Base-by-base conservation (phyloP, 192 early-diverging fungal genomes). In the Oehlia diaphana region DNA sequence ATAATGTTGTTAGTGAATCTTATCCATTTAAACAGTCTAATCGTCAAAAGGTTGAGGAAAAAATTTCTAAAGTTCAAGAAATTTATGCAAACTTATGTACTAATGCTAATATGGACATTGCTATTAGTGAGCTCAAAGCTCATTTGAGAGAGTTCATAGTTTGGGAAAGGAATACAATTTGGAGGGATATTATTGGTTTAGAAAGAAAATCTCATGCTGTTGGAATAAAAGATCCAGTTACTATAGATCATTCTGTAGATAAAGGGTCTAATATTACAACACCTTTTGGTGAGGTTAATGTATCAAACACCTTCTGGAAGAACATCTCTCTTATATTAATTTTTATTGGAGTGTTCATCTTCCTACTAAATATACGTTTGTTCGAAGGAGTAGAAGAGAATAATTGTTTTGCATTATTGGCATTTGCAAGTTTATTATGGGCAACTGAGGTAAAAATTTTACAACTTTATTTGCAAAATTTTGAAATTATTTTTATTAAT, bases 111-210 rank as follows among this genome's bases (percentile, higher is more conserved):
- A 66, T 90, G 16, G 91, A 91, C 28, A 80, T 88, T 31, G 95
- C 96, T 9, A 85, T 89, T 37, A 83, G 83, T 2, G 94, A 95
- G 73, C 92, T 99, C 42, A 92, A 93, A 75, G 84, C 87, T 28
- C 90, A 94, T 82, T 85, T 97, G 81, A 90, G 96, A 72, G 96
- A 97, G 82, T 92, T 94, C 61, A 92, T 99, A 80, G 94, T 95
- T 5, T 97, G 94, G 93, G 96, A 99, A 84, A 92, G 97, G 81
- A 99, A 97, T 85, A 99, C 97, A 0, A 92, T 99, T 31, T 99
- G 97, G 97, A 88, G 95, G 78, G 97, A 99, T 82, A 96, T 99
- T 95, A 93, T 99, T 81, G 93, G 93, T 49, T 91, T 91, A 80
- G 95, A 96, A 83, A 89, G 96, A 23, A 93, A 89, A 87, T 88